Evolutionary conservation across 176 grass and related monocot species (phyloP).

Genomic region (Hordeum marinum): DNA sequence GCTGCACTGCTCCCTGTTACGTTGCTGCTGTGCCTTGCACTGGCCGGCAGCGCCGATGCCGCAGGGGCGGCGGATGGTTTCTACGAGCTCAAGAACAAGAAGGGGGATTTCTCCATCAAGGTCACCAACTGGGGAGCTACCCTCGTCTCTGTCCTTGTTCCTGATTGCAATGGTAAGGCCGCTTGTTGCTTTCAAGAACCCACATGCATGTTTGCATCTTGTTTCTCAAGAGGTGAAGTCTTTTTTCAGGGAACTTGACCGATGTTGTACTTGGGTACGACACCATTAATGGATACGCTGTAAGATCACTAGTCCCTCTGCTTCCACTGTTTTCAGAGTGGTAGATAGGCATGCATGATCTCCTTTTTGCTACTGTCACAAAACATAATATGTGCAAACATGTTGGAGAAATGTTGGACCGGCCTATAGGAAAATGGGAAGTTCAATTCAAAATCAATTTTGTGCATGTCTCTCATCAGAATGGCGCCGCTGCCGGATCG

Average conservation of each 20-base stretch:
- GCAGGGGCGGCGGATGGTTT: constrained; percentile 39
- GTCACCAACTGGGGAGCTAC: constrained; percentile 75
- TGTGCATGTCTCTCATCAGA: constrained; percentile 28
- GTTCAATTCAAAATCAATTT: background rate
- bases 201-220: background rate
- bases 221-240: background rate
- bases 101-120: constrained; percentile 71
- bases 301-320: constrained; percentile 37
- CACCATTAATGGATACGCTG: constrained; percentile 64
- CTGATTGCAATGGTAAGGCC: constrained; percentile 53
- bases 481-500: constrained; percentile 54
- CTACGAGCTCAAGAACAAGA: constrained; percentile 54
- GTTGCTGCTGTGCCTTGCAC: constrained; percentile 30
- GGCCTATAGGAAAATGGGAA: too few species aligned
- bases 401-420: too few species aligned
- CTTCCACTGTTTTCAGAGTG: background rate
- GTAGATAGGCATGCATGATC: background rate
- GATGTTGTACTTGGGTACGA: constrained; percentile 82
- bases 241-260: constrained; percentile 49
- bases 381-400: too few species aligned
- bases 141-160: constrained; percentile 51
- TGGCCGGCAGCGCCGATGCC: constrained; percentile 7
- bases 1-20: constrained; percentile 18
- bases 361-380: too few species aligned
- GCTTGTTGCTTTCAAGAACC: background rate